phyloP scores from a whole-genome alignment of 2,329 filamentous ascomycete species.

The Monosporascus sp. region DNA sequence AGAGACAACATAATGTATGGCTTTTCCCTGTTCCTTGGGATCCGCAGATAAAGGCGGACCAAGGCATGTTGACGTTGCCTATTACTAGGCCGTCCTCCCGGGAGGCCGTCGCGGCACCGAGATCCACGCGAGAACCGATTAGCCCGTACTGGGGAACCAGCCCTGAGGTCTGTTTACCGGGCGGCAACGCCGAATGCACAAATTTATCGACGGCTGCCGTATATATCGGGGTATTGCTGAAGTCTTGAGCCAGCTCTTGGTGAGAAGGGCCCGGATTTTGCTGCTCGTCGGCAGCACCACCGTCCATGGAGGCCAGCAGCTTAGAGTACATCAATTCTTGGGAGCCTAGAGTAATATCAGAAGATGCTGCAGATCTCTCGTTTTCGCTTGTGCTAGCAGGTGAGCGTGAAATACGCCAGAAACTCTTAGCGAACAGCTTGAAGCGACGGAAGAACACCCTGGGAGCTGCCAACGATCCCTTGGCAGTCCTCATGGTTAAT shows the following conservation, averaged over 20 bases:
- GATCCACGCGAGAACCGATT: conserved; percentile 8
- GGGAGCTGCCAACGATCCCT: not conserved
- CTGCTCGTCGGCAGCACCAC: not conserved
- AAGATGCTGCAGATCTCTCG: not conserved
- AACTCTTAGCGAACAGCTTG: not conserved
- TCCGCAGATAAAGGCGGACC: conserved; percentile 56
- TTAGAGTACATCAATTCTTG: not conserved
- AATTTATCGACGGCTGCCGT: not conserved
- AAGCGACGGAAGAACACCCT: not conserved
- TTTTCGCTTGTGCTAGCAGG: not conserved
- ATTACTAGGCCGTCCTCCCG: conserved; percentile 26
- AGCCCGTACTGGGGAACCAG: conserved; percentile 15
- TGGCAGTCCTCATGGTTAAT: not conserved
- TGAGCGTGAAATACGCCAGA: not conserved
- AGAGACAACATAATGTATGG: conserved; percentile 49
- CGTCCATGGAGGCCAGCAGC: not conserved
- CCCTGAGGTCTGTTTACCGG: not conserved
- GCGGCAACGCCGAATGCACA: not conserved
- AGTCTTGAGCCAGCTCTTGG: not conserved
- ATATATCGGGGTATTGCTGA: not conserved
- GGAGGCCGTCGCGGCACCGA: not conserved
- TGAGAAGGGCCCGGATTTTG: not conserved
- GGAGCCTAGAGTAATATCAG: not conserved
- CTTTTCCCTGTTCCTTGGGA: conserved; percentile 56
- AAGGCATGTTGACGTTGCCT: conserved; percentile 47